Evolutionary conservation across 306 rosid genomes (phyloP), one percentile per base, ranked within the genome.

Genomic region (Arachis stenosperma): DNA sequence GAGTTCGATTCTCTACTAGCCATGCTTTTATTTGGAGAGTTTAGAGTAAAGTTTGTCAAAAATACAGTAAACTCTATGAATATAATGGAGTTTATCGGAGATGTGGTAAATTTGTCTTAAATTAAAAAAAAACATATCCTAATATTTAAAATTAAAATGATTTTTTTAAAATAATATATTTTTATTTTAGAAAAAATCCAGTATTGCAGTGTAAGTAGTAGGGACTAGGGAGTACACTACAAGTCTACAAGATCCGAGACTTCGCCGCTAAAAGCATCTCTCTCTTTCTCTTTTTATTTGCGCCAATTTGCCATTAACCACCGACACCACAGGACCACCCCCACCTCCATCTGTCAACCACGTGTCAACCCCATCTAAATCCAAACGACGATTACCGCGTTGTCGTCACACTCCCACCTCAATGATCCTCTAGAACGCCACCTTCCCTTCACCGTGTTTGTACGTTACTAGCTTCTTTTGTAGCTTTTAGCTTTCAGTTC

Each of bases 311-410:
- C 58, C 56, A 43, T 51, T 29, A 4, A 22, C 62, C 85, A 81
- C 90, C 92, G 89, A 90, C 96, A 86, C 67, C 22, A 10, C 43
- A 6, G 36, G 14, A 30, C 51, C 53, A 48, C 53, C 53, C 11
- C 12, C 53, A n/a, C 53, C 42, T 0, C 9, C 57, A 0, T n/a
- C 57, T n/a, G 4, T 11, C 12, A 1, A 1, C n/a, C 5, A 13
- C 3, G 13, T 48, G 14, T 10, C 7, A 46, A 46, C 47, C 61
- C 47, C 61, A 13, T n/a, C 0, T 40, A 42, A 6, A 8, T 41
- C 14, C 7, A n/a, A 47, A 6, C 55, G 36, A 54, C 33, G 59
- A 30, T 71, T 3, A 37, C 68, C 82, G 83, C 86, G 84, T 83
- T 36, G 9, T 46, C 50, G 50, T 36, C 3, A 33, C 37, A 33